Evolutionary conservation across 2,329 filamentous ascomycete genomes (phyloP).

Genomic region (Zopfia rhizophila): DNA sequence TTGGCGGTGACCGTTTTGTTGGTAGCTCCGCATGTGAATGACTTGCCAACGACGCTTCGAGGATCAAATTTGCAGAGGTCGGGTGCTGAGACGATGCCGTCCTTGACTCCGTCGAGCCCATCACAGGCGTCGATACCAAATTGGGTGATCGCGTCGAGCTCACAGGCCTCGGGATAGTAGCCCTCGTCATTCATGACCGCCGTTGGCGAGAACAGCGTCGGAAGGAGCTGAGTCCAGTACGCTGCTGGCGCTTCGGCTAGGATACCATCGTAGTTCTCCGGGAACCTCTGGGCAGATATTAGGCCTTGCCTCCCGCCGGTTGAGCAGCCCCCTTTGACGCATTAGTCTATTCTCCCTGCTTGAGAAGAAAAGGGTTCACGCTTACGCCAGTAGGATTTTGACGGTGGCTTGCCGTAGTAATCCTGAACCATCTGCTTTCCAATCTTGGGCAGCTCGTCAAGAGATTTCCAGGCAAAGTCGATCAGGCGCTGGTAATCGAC

Average conservation of each 20-base stretch:
- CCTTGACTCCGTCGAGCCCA: conserved; percentile 7
- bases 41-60: conserved; percentile 2
- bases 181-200: conserved; percentile 32
- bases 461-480: conserved; percentile 10
- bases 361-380: too few relatives aligned
- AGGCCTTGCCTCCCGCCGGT: conserved; percentile 47
- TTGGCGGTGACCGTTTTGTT: conserved; percentile 11
- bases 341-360: too few relatives aligned
- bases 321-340: conserved; percentile 59
- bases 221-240: conserved; percentile 22
- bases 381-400: conserved; percentile 13
- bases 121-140: conserved; percentile 46
- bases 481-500: conserved; percentile 9
- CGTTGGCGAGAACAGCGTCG: conserved; percentile 25
- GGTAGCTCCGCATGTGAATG: not conserved
- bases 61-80: conserved; percentile 20
- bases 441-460: conserved; percentile 6
- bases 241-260: conserved; percentile 44
- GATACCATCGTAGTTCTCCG: conserved; percentile 48
- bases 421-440: conserved; percentile 57
- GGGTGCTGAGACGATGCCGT: conserved; percentile 18
- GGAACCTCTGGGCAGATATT: conserved; percentile 37
- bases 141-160: conserved; percentile 31
- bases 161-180: conserved; percentile 28
- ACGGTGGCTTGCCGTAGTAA: conserved; percentile 60